These are phyloP conservation scores for Grosmannia serpens DNA, from an alignment of 2,329 filamentous ascomycete species.

Conservation along the genomic window DNA sequence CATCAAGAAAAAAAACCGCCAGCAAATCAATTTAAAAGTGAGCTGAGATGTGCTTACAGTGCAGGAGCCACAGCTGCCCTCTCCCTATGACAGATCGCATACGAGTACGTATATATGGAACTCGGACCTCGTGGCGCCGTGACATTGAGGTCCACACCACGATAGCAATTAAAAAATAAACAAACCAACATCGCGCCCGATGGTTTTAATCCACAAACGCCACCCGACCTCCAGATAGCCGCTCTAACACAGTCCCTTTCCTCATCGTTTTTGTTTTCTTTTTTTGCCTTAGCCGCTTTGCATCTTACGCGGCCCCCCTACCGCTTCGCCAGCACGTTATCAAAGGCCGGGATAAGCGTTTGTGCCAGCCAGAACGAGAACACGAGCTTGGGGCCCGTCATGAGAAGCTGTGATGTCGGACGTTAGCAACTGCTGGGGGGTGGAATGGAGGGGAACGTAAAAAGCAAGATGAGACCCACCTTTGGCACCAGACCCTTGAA, in stretches of 20 bases:
- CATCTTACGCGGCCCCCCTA: neutral
- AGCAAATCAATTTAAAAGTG: neutral
- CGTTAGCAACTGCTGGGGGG: neutral
- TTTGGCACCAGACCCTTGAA: conserved; percentile 98
- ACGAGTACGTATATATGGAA: neutral
- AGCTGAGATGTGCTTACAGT: neutral
- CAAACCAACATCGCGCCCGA: neutral
- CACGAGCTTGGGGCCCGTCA: conserved; percentile 97
- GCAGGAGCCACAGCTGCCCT: neutral
- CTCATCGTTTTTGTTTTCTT: neutral
- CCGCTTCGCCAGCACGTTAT: conserved; percentile 20
- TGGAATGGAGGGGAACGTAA: neutral
- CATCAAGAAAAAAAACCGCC: neutral
- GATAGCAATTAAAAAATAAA: neutral
- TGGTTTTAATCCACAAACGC: neutral
- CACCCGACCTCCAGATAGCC: neutral
- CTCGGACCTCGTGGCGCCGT: neutral
- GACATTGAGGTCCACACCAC: neutral
- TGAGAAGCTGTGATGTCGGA: conserved; percentile 62
- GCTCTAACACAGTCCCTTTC: neutral
- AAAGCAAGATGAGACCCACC: conserved; percentile 27
- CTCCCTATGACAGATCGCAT: neutral
- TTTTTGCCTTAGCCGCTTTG: neutral
- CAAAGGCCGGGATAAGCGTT: conserved; percentile 91
- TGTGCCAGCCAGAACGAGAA: conserved; percentile 99